Conservation (phyloP, 305 asterid species). For the Fraxinus floribunda region DNA sequence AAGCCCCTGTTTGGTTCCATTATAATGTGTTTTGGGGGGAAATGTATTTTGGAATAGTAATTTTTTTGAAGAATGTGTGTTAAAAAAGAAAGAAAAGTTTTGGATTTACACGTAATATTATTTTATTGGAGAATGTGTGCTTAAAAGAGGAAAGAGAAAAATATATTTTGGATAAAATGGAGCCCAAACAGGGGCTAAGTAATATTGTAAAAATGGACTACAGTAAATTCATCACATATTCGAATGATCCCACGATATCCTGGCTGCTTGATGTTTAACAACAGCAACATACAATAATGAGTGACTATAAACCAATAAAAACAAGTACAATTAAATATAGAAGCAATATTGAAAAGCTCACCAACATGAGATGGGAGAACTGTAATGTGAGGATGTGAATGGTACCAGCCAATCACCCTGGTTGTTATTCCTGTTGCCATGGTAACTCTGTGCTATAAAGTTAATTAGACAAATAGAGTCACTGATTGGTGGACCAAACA, state of each 20-base stretch:
- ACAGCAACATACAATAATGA: not conserved
- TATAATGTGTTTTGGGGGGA: too few species aligned
- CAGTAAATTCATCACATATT: not conserved
- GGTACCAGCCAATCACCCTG: constrained; percentile 99
- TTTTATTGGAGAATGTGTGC: too few species aligned
- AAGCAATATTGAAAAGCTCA: constrained; percentile 40
- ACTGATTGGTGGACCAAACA: not conserved
- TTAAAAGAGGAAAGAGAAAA: too few species aligned
- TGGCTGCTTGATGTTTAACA: not conserved
- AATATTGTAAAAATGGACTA: not conserved
- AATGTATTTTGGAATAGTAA: too few species aligned
- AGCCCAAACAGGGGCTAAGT: too few species aligned
- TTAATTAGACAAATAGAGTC: constrained; percentile 57
- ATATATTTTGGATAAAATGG: too few species aligned
- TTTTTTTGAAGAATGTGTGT: too few species aligned
- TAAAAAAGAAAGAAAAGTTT: too few species aligned
- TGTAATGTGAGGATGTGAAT: constrained; percentile 98
- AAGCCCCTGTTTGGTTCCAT: not conserved
- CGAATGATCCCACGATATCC: not conserved
- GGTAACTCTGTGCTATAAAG: constrained; percentile 82
- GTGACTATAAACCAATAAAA: not conserved
- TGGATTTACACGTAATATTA: too few species aligned
- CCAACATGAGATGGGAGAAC: constrained; percentile 99
- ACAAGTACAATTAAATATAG: constrained; percentile 5
- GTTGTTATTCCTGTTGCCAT: constrained; percentile 74